A percentile compares a stretch with the other conserved stretches of the same genome.
Evolutionary conservation across 257 asterid genomes (phyloP).

Genomic region (Solanum sitiens): DNA sequence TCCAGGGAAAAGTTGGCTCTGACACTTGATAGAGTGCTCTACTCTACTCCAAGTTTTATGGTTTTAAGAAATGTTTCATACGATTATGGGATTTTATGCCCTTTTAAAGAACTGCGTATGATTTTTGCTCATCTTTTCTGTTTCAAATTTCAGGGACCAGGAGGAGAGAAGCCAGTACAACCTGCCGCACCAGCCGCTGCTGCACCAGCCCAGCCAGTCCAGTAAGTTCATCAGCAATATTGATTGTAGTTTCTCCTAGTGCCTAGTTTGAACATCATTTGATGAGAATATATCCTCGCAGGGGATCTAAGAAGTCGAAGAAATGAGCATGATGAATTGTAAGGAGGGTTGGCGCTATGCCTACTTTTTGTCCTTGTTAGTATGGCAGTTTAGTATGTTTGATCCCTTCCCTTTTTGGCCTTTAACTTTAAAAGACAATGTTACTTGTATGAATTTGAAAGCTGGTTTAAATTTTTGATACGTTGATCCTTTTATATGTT

Average conservation of each 20-base stretch:
- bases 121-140: background rate
- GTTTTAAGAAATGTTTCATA: background rate
- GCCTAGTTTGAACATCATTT: background rate
- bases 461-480: background rate
- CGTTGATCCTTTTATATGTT: background rate
- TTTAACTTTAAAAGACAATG: background rate
- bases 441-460: background rate
- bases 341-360: background rate
- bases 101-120: no score
- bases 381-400: background rate
- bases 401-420: background rate
- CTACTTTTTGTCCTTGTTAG: constrained; percentile 1
- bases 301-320: constrained; percentile 7
- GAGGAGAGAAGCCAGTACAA: background rate
- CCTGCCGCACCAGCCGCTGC: background rate
- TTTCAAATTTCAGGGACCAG: constrained; percentile 7
- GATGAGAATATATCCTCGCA: background rate
- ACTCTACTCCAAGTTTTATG: background rate
- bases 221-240: background rate
- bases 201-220: background rate
- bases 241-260: background rate
- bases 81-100: no score
- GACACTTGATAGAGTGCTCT: background rate
- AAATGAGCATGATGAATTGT: background rate
- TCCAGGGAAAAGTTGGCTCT: background rate